Evolutionary conservation across 2,329 filamentous ascomycete species (phyloP).

Genomic region (Dactylella cylindrospora): DNA sequence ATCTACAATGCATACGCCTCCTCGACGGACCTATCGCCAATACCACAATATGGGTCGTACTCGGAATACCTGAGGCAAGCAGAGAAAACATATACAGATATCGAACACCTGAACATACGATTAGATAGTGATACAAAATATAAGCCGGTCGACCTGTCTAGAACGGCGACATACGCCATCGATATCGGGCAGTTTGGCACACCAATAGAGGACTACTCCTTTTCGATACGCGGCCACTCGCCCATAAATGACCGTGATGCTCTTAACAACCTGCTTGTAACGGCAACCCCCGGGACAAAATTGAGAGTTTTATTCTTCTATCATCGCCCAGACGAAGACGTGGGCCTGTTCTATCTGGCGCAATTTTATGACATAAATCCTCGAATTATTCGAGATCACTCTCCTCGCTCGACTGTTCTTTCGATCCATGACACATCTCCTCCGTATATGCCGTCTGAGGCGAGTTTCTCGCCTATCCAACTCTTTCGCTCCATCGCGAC

Average conservation of each 20-base stretch:
- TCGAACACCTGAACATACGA: background rate
- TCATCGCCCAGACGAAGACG: background rate
- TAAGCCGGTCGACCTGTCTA: no score
- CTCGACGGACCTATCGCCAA: background rate
- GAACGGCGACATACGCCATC: background rate
- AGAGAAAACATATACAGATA: slow-evolving; percentile 1
- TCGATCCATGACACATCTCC: slow-evolving; percentile 10
- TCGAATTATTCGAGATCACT: slow-evolving; percentile 5
- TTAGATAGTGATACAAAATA: no score
- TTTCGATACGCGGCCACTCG: background rate
- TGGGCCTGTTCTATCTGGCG: background rate
- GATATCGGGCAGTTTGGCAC: slow-evolving; percentile 12
- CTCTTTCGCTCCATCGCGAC: background rate
- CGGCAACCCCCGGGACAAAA: slow-evolving; percentile 4
- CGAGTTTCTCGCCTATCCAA: slow-evolving; percentile 19
- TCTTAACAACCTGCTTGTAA: background rate
- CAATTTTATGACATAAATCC: slow-evolving; percentile 27
- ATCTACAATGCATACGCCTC: slow-evolving; percentile 2
- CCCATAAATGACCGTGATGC: background rate
- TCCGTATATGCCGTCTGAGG: slow-evolving; percentile 18
- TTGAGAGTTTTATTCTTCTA: slow-evolving; percentile 6
- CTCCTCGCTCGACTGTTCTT: background rate
- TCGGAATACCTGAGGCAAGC: background rate
- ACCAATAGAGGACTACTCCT: background rate
- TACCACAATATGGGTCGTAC: slow-evolving; percentile 2